Evolutionary conservation across 192 early-diverging fungal species (phyloP), one percentile per base, ranked within the genome.

Genomic region (Coemansia sp.): DNA sequence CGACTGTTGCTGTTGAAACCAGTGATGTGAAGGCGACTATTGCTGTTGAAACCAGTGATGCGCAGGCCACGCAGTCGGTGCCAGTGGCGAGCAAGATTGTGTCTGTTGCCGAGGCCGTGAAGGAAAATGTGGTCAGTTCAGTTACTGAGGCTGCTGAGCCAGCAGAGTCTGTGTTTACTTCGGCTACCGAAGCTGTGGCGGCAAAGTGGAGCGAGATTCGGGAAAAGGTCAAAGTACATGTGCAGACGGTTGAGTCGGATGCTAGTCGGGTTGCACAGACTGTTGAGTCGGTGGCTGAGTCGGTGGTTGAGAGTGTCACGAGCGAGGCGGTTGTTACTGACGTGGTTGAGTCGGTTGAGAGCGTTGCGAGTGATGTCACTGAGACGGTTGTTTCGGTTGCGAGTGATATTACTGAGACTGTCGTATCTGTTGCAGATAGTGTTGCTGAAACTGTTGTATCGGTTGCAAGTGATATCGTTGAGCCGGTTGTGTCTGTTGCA

Each of bases 321-420:
- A 45, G 27, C 29, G 16, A 56, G n/a, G 51, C 50, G 13, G 1
- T 51, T 35, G 51, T 38, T 3, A 20, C 54, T 51, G 50, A 23
- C 26, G 53, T 13, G 3, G 29, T 14, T 29, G 53, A 54, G 26
- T 23, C 52, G 22, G 52, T 24, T 11, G 52, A 23, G 6, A 54
- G 52, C 16, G 22, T 60, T 19, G 55, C 62, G 20, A 45, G 55
- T 5, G 16, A n/a, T 38, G 12, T 55, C 47, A 27, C 57, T 10
- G 50, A 71, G 29, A 22, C 62, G n/a, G n/a, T n/a, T n/a, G n/a
- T n/a, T n/a, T n/a, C n/a, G 18, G 22, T 60, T 19, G 55, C 62
- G 20, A 45, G 55, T 5, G 16, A n/a, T 38, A n/a, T 55, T 47
- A 27, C 57, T 10, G 50, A 71, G 29, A 22, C 62, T 0, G 51